Evolutionary conservation across 2,329 filamentous ascomycete genomes (phyloP), one percentile per base, ranked within the genome.

Genomic region (Akanthomyces lecanii): DNA sequence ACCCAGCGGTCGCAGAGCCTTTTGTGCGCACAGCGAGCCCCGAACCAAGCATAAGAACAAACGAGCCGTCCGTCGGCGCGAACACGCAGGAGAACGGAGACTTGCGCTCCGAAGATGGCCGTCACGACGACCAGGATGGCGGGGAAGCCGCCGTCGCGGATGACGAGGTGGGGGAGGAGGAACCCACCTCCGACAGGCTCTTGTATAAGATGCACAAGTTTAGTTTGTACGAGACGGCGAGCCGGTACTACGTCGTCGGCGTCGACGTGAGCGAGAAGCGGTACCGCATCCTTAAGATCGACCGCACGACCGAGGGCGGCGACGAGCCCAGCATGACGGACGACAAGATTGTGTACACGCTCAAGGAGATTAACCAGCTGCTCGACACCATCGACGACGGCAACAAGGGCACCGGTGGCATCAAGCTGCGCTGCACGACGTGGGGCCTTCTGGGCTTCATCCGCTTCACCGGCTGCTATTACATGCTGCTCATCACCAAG

Each of bases 371-470:
- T 86, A 92, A 90, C 70, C 89, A 95, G 74, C 82, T 98, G n/a
- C 79, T 99, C 53, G 92, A 95, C 73, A 90, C 93, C 18, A 96
- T 99, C 63, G 92, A 98, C 70, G 91, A 98, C 73, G 95, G 95
- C 0, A 99, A 98, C 75, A 93, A 91, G 71, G 88, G 86, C 8
- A 92, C 92, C 0, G 95, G 95, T 28, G 95, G 95, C 1, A 84
- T 99, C 76, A 95, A 90, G 74, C 82, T 97, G 62, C 91, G 91
- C 64, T 96, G 91, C 74, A 96, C 88, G 64, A 92, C 91, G 5
- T 99, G 94, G 95, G 95, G 95, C 2, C 78, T 99, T 30, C 80
- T 99, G 30, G 95, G 95, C 4, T 99, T 99, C 75, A 95, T 99
- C 74, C 86, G 91, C 65, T 98, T 99, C 74, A 99, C 95, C 0